Evolutionary conservation across 2,329 filamentous ascomycete genomes (phyloP).

Genomic region (Tolypocladium sp.): DNA sequence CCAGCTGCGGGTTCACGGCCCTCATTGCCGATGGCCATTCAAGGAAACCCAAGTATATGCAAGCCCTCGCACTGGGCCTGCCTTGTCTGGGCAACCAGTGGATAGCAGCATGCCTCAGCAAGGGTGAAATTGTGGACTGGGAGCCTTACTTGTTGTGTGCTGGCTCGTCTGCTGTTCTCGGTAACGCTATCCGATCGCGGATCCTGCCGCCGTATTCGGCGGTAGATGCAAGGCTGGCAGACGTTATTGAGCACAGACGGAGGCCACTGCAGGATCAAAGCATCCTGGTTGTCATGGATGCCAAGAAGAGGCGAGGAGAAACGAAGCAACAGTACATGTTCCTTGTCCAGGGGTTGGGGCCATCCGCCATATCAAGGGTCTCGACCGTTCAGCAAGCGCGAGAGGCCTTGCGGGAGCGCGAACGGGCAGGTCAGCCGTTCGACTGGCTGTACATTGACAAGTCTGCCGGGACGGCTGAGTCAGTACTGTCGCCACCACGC

Average conservation of each 20-base stretch:
- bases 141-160: constrained; percentile 75
- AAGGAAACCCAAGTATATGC: constrained; percentile 84
- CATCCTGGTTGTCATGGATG: constrained; percentile 60
- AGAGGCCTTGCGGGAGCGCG: constrained; percentile 42
- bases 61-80: constrained; percentile 81
- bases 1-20: constrained; percentile 65
- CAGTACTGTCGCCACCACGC: constrained; percentile 29
- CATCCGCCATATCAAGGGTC: constrained; percentile 53
- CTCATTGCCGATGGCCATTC: constrained; percentile 81
- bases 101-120: constrained; percentile 63
- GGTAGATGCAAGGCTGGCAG: constrained; percentile 40
- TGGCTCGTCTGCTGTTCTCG: constrained; percentile 68
- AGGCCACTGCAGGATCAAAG: constrained; percentile 54
- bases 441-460: constrained; percentile 77
- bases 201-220: constrained; percentile 54
- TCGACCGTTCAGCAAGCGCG: constrained; percentile 57
- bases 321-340: constrained; percentile 70
- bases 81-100: constrained; percentile 80
- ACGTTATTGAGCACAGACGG: constrained; percentile 50
- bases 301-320: constrained; percentile 47
- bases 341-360: constrained; percentile 69
- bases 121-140: constrained; percentile 60
- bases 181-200: constrained; percentile 69
- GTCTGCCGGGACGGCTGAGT: constrained; percentile 42
- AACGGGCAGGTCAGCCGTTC: constrained; percentile 41